A percentile compares a stretch with the other conserved stretches of the same genome.
These are phyloP conservation scores for Chalara sp. DNA, from an alignment of 2,329 filamentous ascomycete genomes.

Conservation along the genomic window DNA sequence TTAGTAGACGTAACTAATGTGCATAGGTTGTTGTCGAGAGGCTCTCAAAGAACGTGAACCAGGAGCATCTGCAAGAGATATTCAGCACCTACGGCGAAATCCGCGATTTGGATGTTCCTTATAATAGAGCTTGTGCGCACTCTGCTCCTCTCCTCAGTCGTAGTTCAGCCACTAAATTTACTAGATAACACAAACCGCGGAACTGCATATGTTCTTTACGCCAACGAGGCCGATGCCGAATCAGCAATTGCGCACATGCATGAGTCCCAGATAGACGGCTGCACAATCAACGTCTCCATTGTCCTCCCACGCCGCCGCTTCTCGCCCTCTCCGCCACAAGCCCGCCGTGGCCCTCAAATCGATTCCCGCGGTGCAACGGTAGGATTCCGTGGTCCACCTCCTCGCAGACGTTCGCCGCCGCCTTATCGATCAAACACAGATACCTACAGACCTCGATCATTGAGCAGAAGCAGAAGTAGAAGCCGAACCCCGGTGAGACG, in stretches of 20 bases:
- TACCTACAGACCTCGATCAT: slow-evolving; percentile 27
- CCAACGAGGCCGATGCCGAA: slow-evolving; percentile 72
- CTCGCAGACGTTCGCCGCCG: slow-evolving; percentile 20
- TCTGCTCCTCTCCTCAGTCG: not conserved
- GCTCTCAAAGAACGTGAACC: slow-evolving; percentile 89
- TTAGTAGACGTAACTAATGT: slow-evolving; percentile 11
- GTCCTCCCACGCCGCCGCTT: slow-evolving; percentile 49
- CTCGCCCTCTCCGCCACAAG: slow-evolving; percentile 68
- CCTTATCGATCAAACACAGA: slow-evolving; percentile 21
- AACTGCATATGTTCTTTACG: slow-evolving; percentile 86
- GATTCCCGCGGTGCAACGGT: slow-evolving; percentile 38
- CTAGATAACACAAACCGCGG: slow-evolving; percentile 86
- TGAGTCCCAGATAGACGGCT: slow-evolving; percentile 62
- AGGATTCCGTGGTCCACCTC: slow-evolving; percentile 18
- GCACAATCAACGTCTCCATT: slow-evolving; percentile 29
- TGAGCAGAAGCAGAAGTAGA: slow-evolving; percentile 27
- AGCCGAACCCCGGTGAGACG: slow-evolving; percentile 33
- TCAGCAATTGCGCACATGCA: slow-evolving; percentile 94
- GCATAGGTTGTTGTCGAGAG: slow-evolving; percentile 88
- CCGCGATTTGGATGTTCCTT: slow-evolving; percentile 79
- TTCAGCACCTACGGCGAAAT: slow-evolving; percentile 86
- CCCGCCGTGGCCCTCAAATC: slow-evolving; percentile 55
- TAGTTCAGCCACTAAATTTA: slow-evolving; percentile 14
- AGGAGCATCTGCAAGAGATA: slow-evolving; percentile 82
- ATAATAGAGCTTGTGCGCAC: slow-evolving; percentile 73